Base-by-base conservation (phyloP, 208 protist genomes). In the Acanthamoeba divionensis region DNA sequence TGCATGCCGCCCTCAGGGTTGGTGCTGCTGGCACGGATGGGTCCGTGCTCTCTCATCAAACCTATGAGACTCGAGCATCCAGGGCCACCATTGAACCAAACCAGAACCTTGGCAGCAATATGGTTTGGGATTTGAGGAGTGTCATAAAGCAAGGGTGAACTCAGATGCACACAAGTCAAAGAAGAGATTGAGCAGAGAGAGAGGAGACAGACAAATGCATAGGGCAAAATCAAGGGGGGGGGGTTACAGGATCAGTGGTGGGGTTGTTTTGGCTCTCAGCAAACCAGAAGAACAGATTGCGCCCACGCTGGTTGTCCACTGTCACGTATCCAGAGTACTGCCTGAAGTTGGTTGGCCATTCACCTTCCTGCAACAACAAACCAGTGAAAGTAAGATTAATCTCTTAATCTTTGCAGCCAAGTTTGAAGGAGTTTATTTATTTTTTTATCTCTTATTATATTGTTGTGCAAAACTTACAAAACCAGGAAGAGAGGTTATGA, bases 31-130 rank as follows among this genome's bases (percentile, higher is more conserved):
- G 91, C 69, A 31, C 38, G 57, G 21, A 94, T 21, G 2, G 93
- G 93, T 13, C 93, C 93, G 73, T 93, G 48, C 57, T 94, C 93
- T 21, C 45, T 38, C 18, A 94, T 85, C 0, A 94, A 44, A 18
- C 93, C 93, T 29, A 41, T 60, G 33, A 94, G 50, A 15, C 50
- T 88, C 29, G 93, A 94, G 33, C 91, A 90, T 12, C 93, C 93
- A 1, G 93, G 93, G 1, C 93, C 93, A 6, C 93, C 93, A 24
- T 94, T 94, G 21, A 90, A 29, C 93, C 93, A 94, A n/a, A 95
- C 57, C 48, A 0, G 29, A 3, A 7, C 4, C 8, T 71, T 71
- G 10, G 33, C 1, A n/a, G 12, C 48, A 5, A 29, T 26, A 57
- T 41, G 36, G 9, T 24, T 31, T 24, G n/a, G 52, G n/a, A n/a